A percentile compares a stretch with the other conserved stretches of the same genome.
Evolutionary conservation across 75 land plant species (phyloP).

Genomic region (Sequoia sempervirens): DNA sequence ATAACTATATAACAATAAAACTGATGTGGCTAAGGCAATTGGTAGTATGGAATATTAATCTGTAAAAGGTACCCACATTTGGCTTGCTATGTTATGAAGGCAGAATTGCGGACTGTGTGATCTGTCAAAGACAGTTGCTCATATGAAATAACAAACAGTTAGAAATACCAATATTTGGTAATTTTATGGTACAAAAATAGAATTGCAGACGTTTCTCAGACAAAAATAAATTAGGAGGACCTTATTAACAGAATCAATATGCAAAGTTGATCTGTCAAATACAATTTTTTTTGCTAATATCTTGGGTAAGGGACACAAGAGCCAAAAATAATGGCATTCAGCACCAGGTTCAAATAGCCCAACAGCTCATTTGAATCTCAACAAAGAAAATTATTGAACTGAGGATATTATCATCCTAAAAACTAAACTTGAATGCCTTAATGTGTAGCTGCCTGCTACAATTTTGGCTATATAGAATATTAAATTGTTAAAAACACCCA

Average conservation of each 20-base stretch:
- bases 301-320: too few species aligned
- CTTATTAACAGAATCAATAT: background rate
- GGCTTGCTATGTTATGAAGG: background rate
- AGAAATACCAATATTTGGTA: background rate
- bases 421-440: too few species aligned
- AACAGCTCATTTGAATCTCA: too few species aligned
- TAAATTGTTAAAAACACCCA: background rate
- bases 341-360: too few species aligned
- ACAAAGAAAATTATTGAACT: too few species aligned
- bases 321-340: too few species aligned
- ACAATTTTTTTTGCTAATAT: too few species aligned
- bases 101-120: background rate
- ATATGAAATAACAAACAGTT: background rate
- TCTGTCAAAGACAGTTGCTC: background rate
- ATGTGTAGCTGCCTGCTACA: background rate
- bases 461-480: background rate
- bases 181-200: background rate
- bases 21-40: background rate
- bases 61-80: background rate
- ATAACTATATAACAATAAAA: background rate
- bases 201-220: background rate
- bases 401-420: too few species aligned
- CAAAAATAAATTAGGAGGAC: background rate
- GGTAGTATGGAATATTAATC: background rate
- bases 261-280: background rate